Evolutionary conservation across 805 yeast genomes (phyloP).

Genomic region (Cyberlindnera maclurae): DNA sequence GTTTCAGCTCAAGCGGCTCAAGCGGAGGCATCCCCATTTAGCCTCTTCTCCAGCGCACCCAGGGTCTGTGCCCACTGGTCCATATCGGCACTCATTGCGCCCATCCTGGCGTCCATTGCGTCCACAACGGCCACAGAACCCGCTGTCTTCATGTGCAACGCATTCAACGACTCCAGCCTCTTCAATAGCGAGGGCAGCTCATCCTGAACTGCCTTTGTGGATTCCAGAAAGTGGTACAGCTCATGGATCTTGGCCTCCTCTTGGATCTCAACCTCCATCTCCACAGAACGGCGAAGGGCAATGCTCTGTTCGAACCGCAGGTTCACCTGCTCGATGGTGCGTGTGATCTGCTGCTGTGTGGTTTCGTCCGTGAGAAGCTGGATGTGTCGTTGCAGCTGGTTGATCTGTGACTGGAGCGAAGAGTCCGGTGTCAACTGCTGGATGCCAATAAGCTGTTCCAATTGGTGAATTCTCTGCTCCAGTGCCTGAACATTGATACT

Average conservation of each 20-base stretch:
- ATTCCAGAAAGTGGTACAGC: constrained; percentile 16
- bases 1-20: no score
- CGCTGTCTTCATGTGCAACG: constrained; percentile 17
- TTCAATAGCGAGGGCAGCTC: constrained; percentile 23
- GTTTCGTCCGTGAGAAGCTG: constrained; percentile 23
- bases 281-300: constrained; percentile 17
- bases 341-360: constrained; percentile 16
- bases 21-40: no score
- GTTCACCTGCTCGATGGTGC: constrained; percentile 20
- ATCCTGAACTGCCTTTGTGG: constrained; percentile 13
- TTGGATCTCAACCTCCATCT: constrained; percentile 13
- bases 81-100: constrained; percentile 19
- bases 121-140: constrained; percentile 16
- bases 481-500: constrained; percentile 1
- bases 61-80: constrained; percentile 24
- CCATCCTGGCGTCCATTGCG: constrained; percentile 15
- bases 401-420: constrained; percentile 22
- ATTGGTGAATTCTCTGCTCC: constrained; percentile 9
- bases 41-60: constrained; percentile 12
- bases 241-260: constrained; percentile 22
- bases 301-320: constrained; percentile 23
- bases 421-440: constrained; percentile 4
- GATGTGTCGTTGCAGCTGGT: constrained; percentile 25
- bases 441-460: constrained; percentile 18
- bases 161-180: constrained; percentile 22